These are phyloP conservation scores for Withania somnifera DNA, from an alignment of 305 asterid species.

Conservation along the genomic window DNA sequence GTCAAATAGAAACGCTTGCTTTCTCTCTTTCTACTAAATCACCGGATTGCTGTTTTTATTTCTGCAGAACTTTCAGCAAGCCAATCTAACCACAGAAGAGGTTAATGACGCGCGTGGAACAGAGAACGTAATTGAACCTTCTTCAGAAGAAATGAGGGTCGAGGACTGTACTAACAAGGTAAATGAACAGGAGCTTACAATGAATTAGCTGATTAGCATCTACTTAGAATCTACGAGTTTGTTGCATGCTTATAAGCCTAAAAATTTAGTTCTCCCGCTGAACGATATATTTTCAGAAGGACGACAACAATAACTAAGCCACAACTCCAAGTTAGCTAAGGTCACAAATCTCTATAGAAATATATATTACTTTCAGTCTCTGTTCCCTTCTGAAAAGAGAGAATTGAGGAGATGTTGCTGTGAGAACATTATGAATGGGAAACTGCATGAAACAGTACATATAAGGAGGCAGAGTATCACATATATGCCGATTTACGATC, in stretches of 20 bases:
- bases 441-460: not conserved
- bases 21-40: not conserved
- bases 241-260: not conserved
- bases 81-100: not conserved
- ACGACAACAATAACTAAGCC: not conserved
- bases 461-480: not conserved
- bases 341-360: not conserved
- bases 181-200: not conserved
- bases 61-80: not conserved
- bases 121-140: not conserved
- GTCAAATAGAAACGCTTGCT: not conserved
- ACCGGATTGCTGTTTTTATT: not conserved
- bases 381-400: not conserved
- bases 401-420: not conserved
- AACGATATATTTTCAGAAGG: not conserved
- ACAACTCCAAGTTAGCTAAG: not conserved
- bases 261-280: not conserved
- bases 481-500: not conserved
- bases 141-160: not conserved
- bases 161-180: not conserved
- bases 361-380: not conserved
- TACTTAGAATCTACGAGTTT: not conserved
- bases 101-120: not conserved
- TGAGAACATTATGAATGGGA: not conserved
- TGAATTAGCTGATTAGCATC: not conserved